Conservation (phyloP, 176 grass and related monocot genomes). For the Thinopyrum elongatum region DNA sequence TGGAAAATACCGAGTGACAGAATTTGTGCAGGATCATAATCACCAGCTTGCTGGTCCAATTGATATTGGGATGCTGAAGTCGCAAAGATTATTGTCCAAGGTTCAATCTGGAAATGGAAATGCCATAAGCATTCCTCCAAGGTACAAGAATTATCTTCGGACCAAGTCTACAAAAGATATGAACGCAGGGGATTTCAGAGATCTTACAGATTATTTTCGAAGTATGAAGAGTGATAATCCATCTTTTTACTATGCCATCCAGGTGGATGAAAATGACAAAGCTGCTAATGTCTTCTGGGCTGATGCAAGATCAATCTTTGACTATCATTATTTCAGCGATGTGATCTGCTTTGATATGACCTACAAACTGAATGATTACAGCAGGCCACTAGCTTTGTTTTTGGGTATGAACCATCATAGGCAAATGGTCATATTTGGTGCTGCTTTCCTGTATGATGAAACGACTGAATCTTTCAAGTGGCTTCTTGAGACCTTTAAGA, state of each 20-base stretch:
- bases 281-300: constrained; percentile 87
- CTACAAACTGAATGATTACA: constrained; percentile 52
- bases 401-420: constrained; percentile 88
- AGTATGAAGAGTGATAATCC: constrained; percentile 84
- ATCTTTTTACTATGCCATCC: constrained; percentile 84
- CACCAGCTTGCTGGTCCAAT: constrained; percentile 87
- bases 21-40: constrained; percentile 85
- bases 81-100: constrained; percentile 49
- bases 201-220: constrained; percentile 76
- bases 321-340: constrained; percentile 87
- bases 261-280: constrained; percentile 88
- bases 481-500: constrained; percentile 82
- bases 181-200: constrained; percentile 50
- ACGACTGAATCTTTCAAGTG: constrained; percentile 82
- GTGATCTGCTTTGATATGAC: constrained; percentile 80
- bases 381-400: constrained; percentile 81
- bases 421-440: constrained; percentile 70
- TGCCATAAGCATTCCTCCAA: constrained; percentile 60
- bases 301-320: constrained; percentile 69
- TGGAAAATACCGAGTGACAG: constrained; percentile 75
- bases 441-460: constrained; percentile 91
- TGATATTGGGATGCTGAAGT: constrained; percentile 88
- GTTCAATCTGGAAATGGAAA: constrained; percentile 51
- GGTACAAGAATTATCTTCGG: constrained; percentile 83
- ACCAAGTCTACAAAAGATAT: constrained; percentile 51